Conservation (phyloP, 1,284 basidiomycete species). For the Ustilago esculenta region DNA sequence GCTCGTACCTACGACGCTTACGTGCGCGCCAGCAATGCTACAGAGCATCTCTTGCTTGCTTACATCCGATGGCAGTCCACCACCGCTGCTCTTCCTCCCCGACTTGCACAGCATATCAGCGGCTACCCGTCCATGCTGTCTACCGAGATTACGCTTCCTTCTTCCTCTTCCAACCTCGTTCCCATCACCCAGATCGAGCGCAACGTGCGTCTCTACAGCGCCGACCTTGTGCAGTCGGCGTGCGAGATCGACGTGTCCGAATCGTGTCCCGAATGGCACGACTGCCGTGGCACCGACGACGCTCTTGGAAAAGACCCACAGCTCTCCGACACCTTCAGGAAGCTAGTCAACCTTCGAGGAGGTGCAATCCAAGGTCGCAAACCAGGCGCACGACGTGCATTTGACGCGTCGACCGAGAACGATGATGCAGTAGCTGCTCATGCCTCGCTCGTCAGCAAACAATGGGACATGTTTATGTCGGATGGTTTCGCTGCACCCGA, state of each 20-base stretch:
- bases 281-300: slow-evolving; percentile 35
- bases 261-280: slow-evolving; percentile 51
- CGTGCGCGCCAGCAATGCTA: slow-evolving; percentile 60
- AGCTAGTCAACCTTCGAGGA: slow-evolving; percentile 59
- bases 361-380: slow-evolving; percentile 29
- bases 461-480: slow-evolving; percentile 59
- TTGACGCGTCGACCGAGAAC: slow-evolving; percentile 9
- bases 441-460: slow-evolving; percentile 51
- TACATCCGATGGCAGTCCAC: slow-evolving; percentile 60
- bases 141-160: slow-evolving; percentile 41
- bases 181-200: slow-evolving; percentile 63
- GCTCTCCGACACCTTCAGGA: slow-evolving; percentile 60
- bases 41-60: slow-evolving; percentile 63
- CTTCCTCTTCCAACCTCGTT: slow-evolving; percentile 44
- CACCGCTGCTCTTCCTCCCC: slow-evolving; percentile 43
- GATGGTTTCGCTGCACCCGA: slow-evolving; percentile 63
- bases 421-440: slow-evolving; percentile 40
- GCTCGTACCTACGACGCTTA: slow-evolving; percentile 62
- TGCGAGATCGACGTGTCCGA: slow-evolving; percentile 49
- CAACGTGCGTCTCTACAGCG: slow-evolving; percentile 56
- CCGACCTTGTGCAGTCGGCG: slow-evolving; percentile 59
- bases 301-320: slow-evolving; percentile 54
- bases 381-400: neutral
- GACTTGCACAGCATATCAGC: slow-evolving; percentile 54
- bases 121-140: slow-evolving; percentile 60